Evolutionary conservation across 139 green algal species (phyloP).

Genomic region (Pleodorina starrii): DNA sequence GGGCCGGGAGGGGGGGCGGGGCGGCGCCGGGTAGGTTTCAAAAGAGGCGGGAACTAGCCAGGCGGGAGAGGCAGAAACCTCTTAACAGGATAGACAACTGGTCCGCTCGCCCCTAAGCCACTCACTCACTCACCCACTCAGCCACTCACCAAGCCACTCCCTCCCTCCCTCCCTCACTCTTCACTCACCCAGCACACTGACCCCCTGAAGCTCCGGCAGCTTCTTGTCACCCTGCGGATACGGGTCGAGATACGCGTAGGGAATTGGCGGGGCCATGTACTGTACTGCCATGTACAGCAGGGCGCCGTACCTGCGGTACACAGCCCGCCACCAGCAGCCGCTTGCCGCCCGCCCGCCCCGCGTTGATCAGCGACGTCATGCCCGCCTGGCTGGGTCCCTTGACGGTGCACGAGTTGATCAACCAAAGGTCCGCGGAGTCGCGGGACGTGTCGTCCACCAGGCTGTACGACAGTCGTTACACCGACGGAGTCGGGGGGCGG

Average conservation of each 20-base stretch:
- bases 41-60: no score
- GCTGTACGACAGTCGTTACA: slow-evolving; percentile 53
- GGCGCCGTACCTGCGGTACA: slow-evolving; percentile 77
- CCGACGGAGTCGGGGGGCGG: no score
- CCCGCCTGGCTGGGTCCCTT: slow-evolving; percentile 87
- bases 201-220: slow-evolving; percentile 80
- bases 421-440: slow-evolving; percentile 82
- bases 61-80: no score
- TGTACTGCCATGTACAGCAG: no score
- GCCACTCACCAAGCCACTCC: no score
- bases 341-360: slow-evolving; percentile 70
- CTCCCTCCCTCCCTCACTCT: no score
- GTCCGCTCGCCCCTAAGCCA: no score
- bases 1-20: no score
- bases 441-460: slow-evolving; percentile 73
- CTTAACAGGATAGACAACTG: no score
- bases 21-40: no score
- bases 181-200: slow-evolving; percentile 84
- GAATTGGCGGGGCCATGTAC: neutral
- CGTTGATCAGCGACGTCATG: slow-evolving; percentile 79
- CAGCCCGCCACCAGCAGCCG: slow-evolving; percentile 89
- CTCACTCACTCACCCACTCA: no score
- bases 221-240: slow-evolving; percentile 74
- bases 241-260: neutral
- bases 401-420: slow-evolving; percentile 96